phyloP scores from a whole-genome alignment of 169 alveolate species.

The Plasmodium vivax region DNA sequence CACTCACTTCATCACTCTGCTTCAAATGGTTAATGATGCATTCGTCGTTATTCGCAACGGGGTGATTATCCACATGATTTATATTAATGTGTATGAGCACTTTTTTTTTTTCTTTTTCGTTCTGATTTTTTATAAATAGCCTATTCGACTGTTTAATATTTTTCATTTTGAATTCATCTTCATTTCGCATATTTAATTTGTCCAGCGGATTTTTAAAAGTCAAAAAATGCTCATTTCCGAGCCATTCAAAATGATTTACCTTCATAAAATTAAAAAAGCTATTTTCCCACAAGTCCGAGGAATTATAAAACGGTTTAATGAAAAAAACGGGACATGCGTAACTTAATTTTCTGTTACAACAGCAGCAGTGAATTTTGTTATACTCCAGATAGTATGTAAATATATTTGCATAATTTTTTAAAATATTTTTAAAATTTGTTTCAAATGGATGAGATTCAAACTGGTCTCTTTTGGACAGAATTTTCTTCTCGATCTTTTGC shows the following conservation, averaged over 20 bases:
- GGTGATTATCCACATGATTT: background rate
- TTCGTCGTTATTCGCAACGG: constrained; percentile 24
- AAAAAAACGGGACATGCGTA: constrained; percentile 73
- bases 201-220: constrained; percentile 7
- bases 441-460: constrained; percentile 73
- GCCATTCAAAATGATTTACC: constrained; percentile 54
- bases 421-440: constrained; percentile 62
- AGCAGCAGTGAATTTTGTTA: constrained; percentile 40
- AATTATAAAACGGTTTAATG: constrained; percentile 61
- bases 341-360: constrained; percentile 56
- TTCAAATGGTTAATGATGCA: constrained; percentile 11
- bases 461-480: constrained; percentile 71
- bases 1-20: constrained; percentile 14
- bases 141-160: constrained; percentile 51
- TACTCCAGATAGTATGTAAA: constrained; percentile 31
- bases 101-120: constrained; percentile 28
- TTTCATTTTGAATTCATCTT: constrained; percentile 59
- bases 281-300: constrained; percentile 67
- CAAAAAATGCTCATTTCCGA: constrained; percentile 9
- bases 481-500: constrained; percentile 64
- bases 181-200: background rate
- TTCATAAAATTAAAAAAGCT: constrained; percentile 66
- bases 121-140: constrained; percentile 60
- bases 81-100: background rate
- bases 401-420: constrained; percentile 72